Conservation (phyloP, 345 rosid species). For the Rhizophora apiculata region DNA sequence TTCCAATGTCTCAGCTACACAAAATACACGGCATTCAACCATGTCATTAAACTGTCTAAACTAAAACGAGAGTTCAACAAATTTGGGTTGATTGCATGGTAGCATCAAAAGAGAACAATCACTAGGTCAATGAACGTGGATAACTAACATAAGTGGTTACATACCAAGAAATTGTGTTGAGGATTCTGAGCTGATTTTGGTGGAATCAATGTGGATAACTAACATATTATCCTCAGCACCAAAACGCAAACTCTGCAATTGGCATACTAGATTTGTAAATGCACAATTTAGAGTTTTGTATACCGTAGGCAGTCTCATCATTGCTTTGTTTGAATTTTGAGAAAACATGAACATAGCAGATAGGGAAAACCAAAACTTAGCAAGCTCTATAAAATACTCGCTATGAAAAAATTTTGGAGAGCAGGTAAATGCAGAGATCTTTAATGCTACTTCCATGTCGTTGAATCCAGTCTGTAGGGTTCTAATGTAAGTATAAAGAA, state of each 20-base stretch:
- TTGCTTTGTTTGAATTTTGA: not conserved
- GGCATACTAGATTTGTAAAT: slow-evolving; percentile 6
- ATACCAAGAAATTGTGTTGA: slow-evolving; percentile 37
- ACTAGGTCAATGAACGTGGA: not conserved
- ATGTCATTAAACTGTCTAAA: not conserved
- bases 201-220: slow-evolving; percentile 11
- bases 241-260: slow-evolving; percentile 31
- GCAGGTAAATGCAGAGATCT: too few relatives aligned
- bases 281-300: not conserved
- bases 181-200: slow-evolving; percentile 20
- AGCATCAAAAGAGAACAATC: slow-evolving; percentile 1
- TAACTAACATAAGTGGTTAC: not conserved
- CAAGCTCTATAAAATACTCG: too few relatives aligned
- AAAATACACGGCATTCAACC: not conserved
- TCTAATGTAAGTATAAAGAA: too few relatives aligned
- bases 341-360: not conserved
- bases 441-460: too few relatives aligned
- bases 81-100: not conserved
- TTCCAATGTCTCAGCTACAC: slow-evolving; percentile 25
- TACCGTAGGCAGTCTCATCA: not conserved
- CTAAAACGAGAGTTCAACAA: not conserved
- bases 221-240: slow-evolving; percentile 26
- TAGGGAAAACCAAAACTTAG: too few relatives aligned
- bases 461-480: too few relatives aligned
- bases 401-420: too few relatives aligned